A percentile compares a stretch with the other conserved stretches of the same genome.
Evolutionary conservation across 768 basidiomycete species (phyloP).

Genomic region (Antrodiella citrinella): DNA sequence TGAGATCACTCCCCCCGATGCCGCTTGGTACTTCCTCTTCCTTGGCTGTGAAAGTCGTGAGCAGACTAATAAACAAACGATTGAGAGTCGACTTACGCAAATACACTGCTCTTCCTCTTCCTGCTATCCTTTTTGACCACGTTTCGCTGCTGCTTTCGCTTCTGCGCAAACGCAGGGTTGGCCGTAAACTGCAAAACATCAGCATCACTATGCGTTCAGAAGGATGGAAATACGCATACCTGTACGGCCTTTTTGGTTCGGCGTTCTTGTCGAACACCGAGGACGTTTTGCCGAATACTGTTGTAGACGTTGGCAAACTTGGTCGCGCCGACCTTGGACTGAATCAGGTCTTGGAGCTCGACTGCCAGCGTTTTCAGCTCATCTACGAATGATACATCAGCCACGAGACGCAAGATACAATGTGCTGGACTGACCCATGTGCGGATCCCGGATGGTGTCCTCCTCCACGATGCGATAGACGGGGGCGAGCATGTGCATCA

Average conservation of each 20-base stretch:
- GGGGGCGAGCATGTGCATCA: conserved; percentile 81
- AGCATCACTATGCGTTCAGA: background rate
- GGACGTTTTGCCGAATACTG: conserved; percentile 63
- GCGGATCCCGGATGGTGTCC: conserved; percentile 67
- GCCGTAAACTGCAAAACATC: conserved; percentile 43
- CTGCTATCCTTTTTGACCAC: conserved; percentile 75
- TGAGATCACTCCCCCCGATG: conserved; percentile 4
- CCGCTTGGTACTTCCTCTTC: conserved; percentile 5
- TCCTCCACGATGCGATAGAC: conserved; percentile 85
- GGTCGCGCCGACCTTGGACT: conserved; percentile 80
- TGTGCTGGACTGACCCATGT: conserved; percentile 71
- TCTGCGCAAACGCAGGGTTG: conserved; percentile 71
- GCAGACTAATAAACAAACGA: background rate
- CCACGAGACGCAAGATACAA: background rate
- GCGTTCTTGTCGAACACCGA: conserved; percentile 63
- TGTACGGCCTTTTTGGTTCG: conserved; percentile 42
- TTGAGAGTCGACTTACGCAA: conserved; percentile 48
- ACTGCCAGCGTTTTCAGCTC: conserved; percentile 74
- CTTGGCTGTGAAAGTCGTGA: background rate
- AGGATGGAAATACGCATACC: conserved; percentile 24
- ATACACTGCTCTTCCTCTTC: conserved; percentile 62
- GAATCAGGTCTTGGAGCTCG: conserved; percentile 84
- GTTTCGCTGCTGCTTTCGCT: conserved; percentile 65
- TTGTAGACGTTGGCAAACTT: conserved; percentile 77
- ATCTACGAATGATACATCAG: conserved; percentile 35